Evolutionary conservation across 2,329 filamentous ascomycete genomes (phyloP).

Genomic region (Dactylellina haptotyla): DNA sequence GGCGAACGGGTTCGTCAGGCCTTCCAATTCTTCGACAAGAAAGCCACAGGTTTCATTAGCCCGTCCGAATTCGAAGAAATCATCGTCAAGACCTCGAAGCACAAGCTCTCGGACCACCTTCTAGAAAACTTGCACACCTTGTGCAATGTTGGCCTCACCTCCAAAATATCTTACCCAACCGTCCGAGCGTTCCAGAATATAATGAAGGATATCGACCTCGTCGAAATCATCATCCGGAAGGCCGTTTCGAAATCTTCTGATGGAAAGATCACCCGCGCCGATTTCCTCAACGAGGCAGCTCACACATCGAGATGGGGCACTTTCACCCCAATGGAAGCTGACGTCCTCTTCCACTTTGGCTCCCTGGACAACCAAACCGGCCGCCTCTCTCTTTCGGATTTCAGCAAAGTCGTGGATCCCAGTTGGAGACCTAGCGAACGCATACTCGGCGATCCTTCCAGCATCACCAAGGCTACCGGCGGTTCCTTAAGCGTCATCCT

Average conservation of each 20-base stretch:
- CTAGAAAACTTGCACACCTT: constrained; percentile 89
- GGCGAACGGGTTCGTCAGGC: constrained; percentile 96
- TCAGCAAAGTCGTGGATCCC: constrained; percentile 92
- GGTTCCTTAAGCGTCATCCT: constrained; percentile 64
- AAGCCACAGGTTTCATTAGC: constrained; percentile 93
- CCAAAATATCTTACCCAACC: constrained; percentile 96
- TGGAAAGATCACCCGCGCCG: constrained; percentile 90
- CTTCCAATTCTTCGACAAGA: constrained; percentile 89
- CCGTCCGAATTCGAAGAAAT: constrained; percentile 97
- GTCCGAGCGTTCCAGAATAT: constrained; percentile 98
- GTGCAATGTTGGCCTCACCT: constrained; percentile 91
- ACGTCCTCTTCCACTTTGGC: constrained; percentile 98
- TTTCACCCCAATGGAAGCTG: constrained; percentile 98
- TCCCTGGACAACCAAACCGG: constrained; percentile 90
- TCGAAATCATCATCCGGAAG: constrained; percentile 90
- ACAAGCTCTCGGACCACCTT: constrained; percentile 97
- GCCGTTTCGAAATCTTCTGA: constrained; percentile 84
- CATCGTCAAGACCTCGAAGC: constrained; percentile 87
- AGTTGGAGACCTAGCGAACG: constrained; percentile 79
- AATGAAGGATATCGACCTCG: constrained; percentile 96
- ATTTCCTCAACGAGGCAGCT: constrained; percentile 94
- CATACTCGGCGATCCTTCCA: constrained; percentile 61
- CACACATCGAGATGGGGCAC: constrained; percentile 91
- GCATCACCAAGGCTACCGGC: constrained; percentile 67
- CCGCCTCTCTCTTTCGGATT: constrained; percentile 81